Evolutionary conservation across 441 rosid species (phyloP).

Genomic region (Gossypium davidsonii): DNA sequence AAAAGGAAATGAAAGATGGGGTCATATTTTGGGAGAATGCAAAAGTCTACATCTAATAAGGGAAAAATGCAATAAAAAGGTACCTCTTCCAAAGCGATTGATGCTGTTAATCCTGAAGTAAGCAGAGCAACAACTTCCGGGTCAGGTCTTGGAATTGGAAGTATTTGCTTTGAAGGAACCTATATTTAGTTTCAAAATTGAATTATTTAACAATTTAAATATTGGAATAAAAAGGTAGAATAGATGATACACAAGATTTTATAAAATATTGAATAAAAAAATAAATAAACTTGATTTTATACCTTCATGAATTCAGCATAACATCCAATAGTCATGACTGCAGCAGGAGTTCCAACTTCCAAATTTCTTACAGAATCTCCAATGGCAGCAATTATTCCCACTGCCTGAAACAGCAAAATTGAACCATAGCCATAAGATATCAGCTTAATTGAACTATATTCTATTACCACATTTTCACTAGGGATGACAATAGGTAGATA

Average conservation of each 20-base stretch:
- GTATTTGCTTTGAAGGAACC: constrained; percentile 75
- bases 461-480: background rate
- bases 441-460: constrained; percentile 9
- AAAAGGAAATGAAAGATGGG: background rate
- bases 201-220: constrained; percentile 1
- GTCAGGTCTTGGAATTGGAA: constrained; percentile 87
- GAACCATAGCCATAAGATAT: constrained; percentile 7
- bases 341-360: constrained; percentile 90
- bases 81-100: constrained; percentile 92
- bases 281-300: constrained; percentile 11
- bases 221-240: background rate
- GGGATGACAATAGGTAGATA: background rate
- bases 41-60: background rate
- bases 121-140: constrained; percentile 98
- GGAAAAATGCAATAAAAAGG: background rate
- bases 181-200: constrained; percentile 19
- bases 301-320: constrained; percentile 79
- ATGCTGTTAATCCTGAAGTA: constrained; percentile 96
- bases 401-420: constrained; percentile 50
- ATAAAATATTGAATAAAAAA: background rate
- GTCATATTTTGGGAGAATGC: background rate
- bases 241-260: constrained; percentile 8
- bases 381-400: constrained; percentile 80
- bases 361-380: constrained; percentile 72
- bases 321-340: constrained; percentile 79